Evolutionary conservation across 2,329 filamentous ascomycete genomes (phyloP), one percentile per base, ranked within the genome.

Genomic region (Pestalotiopsis sp.): DNA sequence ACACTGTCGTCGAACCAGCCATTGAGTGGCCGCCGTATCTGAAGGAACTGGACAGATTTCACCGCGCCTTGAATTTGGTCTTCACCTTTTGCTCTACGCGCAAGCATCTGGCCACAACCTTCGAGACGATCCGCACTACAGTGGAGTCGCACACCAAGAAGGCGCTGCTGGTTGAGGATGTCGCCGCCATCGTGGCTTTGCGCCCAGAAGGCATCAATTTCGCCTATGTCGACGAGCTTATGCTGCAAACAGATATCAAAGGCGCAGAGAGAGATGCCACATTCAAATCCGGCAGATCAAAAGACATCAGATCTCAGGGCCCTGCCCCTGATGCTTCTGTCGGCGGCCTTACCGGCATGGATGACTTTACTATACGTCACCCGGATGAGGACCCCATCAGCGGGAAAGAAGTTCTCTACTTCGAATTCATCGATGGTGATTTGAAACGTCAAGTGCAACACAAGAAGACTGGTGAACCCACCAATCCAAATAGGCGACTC

Each of bases 31-130:
- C 95, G 0, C 85, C 88, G 1, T 84, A 87, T 60, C 93, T 98
- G 79, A 91, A 89, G 68, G 83, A 85, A 57, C 85, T 98, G 9
- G 90, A 92, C 31, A 90, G 91, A 77, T 92, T 91, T 0, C 93
- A 98, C 78, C 88, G 90, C 70, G 95, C 96, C 1, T 82, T 99
- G 69, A 99, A 97, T 74, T 82, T 98, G 1, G 94, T 98, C 0
- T 97, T 94, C 75, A 98, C 96, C 0, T 98, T 99, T 77, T 97
- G 94, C 82, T 96, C 91, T 77, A 95, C 95, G 1, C 90, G 96
- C 60, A 98, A 97, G 77, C 93, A 98, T 75, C 86, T 98, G 36
- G 91, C 93, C 0, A 98, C 96, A 0, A 98, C 95, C 0, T 94
- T 98, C 73, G 92, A 96, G 17, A 97, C 92, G 5, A 92, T 99